Evolutionary conservation across 345 rosid genomes (phyloP), one percentile per base, ranked within the genome.

Genomic region (Citrus hindsii): DNA sequence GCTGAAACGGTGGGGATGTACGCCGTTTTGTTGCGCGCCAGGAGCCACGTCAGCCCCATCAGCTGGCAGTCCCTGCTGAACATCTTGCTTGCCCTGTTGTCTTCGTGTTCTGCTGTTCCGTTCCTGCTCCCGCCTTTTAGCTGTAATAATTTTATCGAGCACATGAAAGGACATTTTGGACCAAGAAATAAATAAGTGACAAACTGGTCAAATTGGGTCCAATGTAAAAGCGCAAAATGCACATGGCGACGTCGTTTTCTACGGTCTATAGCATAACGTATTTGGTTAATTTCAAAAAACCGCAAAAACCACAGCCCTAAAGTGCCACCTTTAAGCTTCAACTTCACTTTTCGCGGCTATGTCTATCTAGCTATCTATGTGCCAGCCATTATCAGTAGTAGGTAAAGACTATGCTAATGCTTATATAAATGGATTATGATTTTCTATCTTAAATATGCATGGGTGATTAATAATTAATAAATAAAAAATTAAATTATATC

Each of bases 11-110:
- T 97, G 28, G 98, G 98, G 13, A 97, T 97, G 84, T 97, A 94
- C 13, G 84, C 93, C 80, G 98, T 97, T 82, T 94, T 97, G 87
- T 97, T 97, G 68, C 96, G 93, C 22, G 97, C 98, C 7, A 97
- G 91, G 14, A 97, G 89, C 99, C 99, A 97, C 73, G 98, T 97
- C 71, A 97, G 92, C 80, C 99, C 99, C 99, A 97, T 97, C 16
- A 97, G 88, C 83, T 94, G 93, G 85, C 99, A 97, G 76, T 97
- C 99, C 82, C 87, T 85, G 84, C 86, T 81, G 88, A 94, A 88
- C 99, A 97, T 97, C 86, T 89, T 92, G 86, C 81, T 91, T 2
- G 90, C 95, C 81, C 99, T 86, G 85, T 79, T 19, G 86, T 85
- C 80, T 62, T 37, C 62, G 60, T 81, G 89, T 2, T 55, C 81